These are phyloP conservation scores for Aspergillus hortae DNA, from an alignment of 2,329 filamentous ascomycete genomes.

Conservation along the genomic window DNA sequence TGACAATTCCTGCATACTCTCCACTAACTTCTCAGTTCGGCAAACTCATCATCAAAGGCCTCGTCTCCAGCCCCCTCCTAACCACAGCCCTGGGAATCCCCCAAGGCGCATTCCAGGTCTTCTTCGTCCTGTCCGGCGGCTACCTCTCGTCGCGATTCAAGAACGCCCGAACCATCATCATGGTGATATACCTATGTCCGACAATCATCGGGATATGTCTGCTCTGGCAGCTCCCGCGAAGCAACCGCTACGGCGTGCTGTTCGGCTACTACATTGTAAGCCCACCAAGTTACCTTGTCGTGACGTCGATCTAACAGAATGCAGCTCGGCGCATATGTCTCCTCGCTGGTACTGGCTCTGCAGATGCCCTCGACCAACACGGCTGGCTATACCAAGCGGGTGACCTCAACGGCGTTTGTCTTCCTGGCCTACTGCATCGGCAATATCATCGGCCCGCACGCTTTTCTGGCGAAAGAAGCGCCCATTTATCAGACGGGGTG, in stretches of 20 bases:
- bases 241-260: slow-evolving; percentile 46
- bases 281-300: background rate
- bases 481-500: slow-evolving; percentile 52
- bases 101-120: slow-evolving; percentile 51
- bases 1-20: too few species aligned
- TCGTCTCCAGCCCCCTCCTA: slow-evolving; percentile 45
- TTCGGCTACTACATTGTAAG: slow-evolving; percentile 50
- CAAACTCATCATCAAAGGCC: slow-evolving; percentile 49
- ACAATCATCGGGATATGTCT: slow-evolving; percentile 49
- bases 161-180: slow-evolving; percentile 51
- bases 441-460: slow-evolving; percentile 47
- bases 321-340: slow-evolving; percentile 44
- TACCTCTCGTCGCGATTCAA: slow-evolving; percentile 51
- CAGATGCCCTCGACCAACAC: slow-evolving; percentile 41
- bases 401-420: slow-evolving; percentile 45
- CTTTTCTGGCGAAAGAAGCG: slow-evolving; percentile 40
- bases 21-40: slow-evolving; percentile 36
- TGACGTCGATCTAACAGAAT: background rate
- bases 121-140: slow-evolving; percentile 51
- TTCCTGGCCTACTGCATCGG: slow-evolving; percentile 44
- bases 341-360: slow-evolving; percentile 51
- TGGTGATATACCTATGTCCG: slow-evolving; percentile 51
- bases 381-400: slow-evolving; percentile 50
- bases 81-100: slow-evolving; percentile 56
- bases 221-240: slow-evolving; percentile 48